Evolutionary conservation across 202 grass and related monocot genomes (phyloP), one percentile per base, ranked within the genome.

Genomic region (Miscanthus sacchariflorus): DNA sequence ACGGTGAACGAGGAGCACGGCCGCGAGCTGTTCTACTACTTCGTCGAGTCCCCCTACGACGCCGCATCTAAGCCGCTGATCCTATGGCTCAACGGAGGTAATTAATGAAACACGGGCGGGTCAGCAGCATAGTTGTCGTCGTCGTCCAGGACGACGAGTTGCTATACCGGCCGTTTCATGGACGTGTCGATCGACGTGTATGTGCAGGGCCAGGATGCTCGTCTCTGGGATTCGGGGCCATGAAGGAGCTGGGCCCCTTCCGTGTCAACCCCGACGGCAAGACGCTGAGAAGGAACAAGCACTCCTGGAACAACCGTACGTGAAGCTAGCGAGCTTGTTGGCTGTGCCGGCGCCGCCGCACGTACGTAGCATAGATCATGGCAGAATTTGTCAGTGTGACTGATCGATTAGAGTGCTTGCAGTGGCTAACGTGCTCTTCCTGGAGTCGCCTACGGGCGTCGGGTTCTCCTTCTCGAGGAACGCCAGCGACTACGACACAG

Each of bases 41-140:
- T 96, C 78, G 90, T 48, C 0, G 94, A 93, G 67, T 83, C 91
- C 10, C 83, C 90, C 1, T 33, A 84, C 15, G 74, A 87, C 28
- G 49, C 91, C 0, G 27, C 76, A 0, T 82, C 63, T 3, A 96
- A 93, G 63, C 90, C 91, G 1, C 91, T 96, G 45, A 28, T 96
- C 81, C 80, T 92, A 35, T 96, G 94, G 94, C 89, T 93, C 50
- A 96, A 96, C 33, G 94, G 94, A 76, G 91, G 94, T 90, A 64
- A 10, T 25, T 58, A n/a, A 4, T 4, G 1, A 24, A 10, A 64
- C n/a, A 27, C 3, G 46, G 13, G 3, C 5, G 17, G 8, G 24
- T 9, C 30, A 19, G 23, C 50, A 18, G 54, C 19, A 59, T 21
- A 14, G 68, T 3, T 13, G 24, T 27, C 18, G 14, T 7, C 35